Conservation (phyloP, 495 filamentous ascomycete species). For the Patellaria atrata region DNA sequence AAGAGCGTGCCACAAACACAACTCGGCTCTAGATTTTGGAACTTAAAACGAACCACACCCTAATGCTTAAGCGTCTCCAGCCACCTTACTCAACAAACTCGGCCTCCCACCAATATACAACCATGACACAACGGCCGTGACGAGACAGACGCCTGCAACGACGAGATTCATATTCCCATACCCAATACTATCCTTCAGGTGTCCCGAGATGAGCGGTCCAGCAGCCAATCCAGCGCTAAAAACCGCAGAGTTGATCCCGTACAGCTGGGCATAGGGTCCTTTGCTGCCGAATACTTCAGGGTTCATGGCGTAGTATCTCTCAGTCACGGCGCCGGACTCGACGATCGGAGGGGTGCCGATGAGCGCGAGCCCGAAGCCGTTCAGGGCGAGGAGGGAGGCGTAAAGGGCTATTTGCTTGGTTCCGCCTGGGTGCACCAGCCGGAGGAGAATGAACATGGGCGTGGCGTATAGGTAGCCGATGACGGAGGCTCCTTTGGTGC, state of each 20-base stretch:
- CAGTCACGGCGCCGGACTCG: slow-evolving; percentile 23
- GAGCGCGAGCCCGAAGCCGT: slow-evolving; percentile 34
- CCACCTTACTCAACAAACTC: slow-evolving; percentile 11
- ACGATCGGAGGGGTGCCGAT: slow-evolving; percentile 32
- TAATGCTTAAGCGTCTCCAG: too few species aligned
- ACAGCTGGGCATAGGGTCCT: slow-evolving; percentile 44
- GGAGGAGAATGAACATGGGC: slow-evolving; percentile 36
- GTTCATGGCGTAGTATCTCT: slow-evolving; percentile 30
- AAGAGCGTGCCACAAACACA: too few species aligned
- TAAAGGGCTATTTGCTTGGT: slow-evolving; percentile 29
- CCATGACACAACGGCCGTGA: slow-evolving; percentile 32
- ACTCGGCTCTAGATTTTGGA: too few species aligned
- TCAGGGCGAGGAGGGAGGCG: slow-evolving; percentile 34
- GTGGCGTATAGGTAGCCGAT: slow-evolving; percentile 36
- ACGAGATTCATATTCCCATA: slow-evolving; percentile 46
- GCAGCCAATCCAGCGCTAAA: slow-evolving; percentile 38
- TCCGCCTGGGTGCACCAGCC: slow-evolving; percentile 26
- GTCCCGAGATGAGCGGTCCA: slow-evolving; percentile 35
- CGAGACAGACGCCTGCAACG: slow-evolving; percentile 31
- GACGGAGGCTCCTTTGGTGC: slow-evolving; percentile 35
- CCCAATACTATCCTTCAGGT: slow-evolving; percentile 34
- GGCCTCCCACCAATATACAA: slow-evolving; percentile 36
- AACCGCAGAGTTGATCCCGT: slow-evolving; percentile 39
- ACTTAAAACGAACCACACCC: too few species aligned
- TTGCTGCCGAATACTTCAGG: slow-evolving; percentile 31